Percentiles rank a stretch among this genome's conserved stretches.
Conservation (phyloP, 192 early-diverging fungal species). For the Piromyces sp. region DNA sequence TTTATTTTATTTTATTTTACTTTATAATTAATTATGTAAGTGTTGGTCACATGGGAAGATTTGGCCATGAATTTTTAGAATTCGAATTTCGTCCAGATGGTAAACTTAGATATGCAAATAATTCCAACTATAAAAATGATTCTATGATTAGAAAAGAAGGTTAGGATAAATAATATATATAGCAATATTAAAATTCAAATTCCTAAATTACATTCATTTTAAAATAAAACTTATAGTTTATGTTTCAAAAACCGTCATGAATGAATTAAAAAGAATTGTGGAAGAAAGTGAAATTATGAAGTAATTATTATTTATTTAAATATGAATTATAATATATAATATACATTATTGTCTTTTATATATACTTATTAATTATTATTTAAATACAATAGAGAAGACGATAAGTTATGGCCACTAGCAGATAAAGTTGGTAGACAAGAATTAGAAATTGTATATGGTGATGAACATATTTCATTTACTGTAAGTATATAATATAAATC, state of each 20-base stretch:
- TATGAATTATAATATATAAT: background rate
- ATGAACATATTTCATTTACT: slow-evolving; percentile 82
- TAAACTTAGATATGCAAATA: slow-evolving; percentile 86
- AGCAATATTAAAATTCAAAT: too few relatives aligned
- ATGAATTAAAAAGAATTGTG: slow-evolving; percentile 79
- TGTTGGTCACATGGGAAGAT: slow-evolving; percentile 80
- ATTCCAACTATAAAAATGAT: slow-evolving; percentile 95
- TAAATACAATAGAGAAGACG: slow-evolving; percentile 54
- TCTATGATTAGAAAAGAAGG: slow-evolving; percentile 85
- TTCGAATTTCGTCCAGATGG: slow-evolving; percentile 84
- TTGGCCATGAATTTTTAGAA: slow-evolving; percentile 97
- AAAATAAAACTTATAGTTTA: slow-evolving; percentile 33
- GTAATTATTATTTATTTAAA: too few relatives aligned
- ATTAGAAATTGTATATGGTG: slow-evolving; percentile 79
- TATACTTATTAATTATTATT: too few relatives aligned
- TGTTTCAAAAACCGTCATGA: slow-evolving; percentile 58
- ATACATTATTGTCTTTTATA: too few relatives aligned
- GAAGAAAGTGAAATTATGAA: slow-evolving; percentile 78
- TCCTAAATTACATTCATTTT: too few relatives aligned
- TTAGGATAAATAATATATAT: slow-evolving; percentile 8
- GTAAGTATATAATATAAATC: too few relatives aligned
- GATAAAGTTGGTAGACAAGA: slow-evolving; percentile 83
- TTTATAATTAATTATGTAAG: slow-evolving; percentile 13
- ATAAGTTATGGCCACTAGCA: slow-evolving; percentile 74
- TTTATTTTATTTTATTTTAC: background rate